Conservation (phyloP, 257 asterid genomes). For the Solanum corneliomulleri region DNA sequence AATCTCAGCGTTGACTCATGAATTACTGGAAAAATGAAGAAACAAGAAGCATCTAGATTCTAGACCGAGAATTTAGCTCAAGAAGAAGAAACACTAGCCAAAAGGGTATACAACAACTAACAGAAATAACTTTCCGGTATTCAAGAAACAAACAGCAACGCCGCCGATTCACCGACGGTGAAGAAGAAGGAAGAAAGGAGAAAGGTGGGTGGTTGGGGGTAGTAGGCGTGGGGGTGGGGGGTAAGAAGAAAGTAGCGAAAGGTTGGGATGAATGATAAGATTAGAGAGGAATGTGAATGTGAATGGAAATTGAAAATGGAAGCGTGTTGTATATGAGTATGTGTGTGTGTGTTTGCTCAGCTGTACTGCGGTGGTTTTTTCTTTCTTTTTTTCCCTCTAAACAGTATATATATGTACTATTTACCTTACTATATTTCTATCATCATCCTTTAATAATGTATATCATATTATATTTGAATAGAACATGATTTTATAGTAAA, state of each 20-base stretch:
- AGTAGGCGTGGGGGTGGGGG: neutral
- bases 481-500: too few species aligned
- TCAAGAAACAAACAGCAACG: neutral
- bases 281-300: conserved; percentile 24
- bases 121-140: neutral
- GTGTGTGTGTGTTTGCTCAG: neutral
- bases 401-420: neutral
- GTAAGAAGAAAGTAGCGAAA: conserved; percentile 24
- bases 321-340: neutral
- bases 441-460: too few species aligned
- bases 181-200: neutral
- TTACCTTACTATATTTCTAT: neutral
- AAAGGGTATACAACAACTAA: neutral
- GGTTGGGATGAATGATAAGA: conserved; percentile 18
- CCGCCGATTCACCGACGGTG: neutral
- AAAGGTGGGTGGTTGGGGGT: neutral
- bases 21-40: neutral
- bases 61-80: neutral
- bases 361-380: conserved; percentile 14
- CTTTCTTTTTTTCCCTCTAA: neutral
- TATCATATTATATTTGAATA: too few species aligned
- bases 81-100: neutral
- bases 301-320: neutral
- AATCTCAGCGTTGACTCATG: neutral
- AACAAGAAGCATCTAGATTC: neutral